Percentiles rank a stretch among this genome's conserved stretches.
Conservation (phyloP, 2,329 filamentous ascomycete genomes). For the Dothideomycetes sp. region DNA sequence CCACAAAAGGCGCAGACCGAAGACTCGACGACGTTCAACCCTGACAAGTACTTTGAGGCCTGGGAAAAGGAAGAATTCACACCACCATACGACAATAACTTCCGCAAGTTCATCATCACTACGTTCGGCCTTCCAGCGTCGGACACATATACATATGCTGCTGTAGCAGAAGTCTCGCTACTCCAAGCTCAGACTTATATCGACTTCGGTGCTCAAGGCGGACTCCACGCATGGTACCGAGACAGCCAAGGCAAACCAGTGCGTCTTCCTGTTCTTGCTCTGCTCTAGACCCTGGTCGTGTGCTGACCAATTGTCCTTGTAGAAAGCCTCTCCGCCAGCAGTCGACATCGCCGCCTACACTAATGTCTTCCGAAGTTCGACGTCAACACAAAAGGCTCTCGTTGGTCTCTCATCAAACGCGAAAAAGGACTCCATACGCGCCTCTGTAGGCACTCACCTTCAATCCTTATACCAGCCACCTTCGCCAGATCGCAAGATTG, state of each 20-base stretch:
- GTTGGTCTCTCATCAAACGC: constrained; percentile 57
- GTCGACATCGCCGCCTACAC: constrained; percentile 59
- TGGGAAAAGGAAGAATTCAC: constrained; percentile 33
- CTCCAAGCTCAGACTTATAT: constrained; percentile 42
- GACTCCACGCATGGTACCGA: constrained; percentile 44
- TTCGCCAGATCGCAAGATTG: constrained; percentile 24
- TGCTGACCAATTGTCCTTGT: constrained; percentile 7
- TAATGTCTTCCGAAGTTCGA: constrained; percentile 54
- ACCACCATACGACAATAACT: constrained; percentile 34
- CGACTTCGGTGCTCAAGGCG: constrained; percentile 35
- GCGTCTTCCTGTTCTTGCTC: constrained; percentile 16
- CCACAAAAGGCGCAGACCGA: constrained; percentile 29
- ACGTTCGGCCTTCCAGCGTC: constrained; percentile 41
- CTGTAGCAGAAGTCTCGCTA: constrained; percentile 42
- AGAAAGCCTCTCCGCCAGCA: constrained; percentile 39
- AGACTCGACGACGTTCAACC: constrained; percentile 36
- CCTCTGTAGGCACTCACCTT: constrained; percentile 49
- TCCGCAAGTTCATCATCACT: constrained; percentile 37
- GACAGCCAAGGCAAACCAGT: constrained; percentile 32
- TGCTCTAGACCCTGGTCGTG: not conserved
- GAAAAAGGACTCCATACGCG: constrained; percentile 53
- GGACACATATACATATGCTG: constrained; percentile 41
- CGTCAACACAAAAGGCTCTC: constrained; percentile 52
- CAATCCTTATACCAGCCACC: constrained; percentile 43
- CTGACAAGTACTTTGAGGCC: constrained; percentile 35